Evolutionary conservation across 2,329 filamentous ascomycete genomes (phyloP).

Genomic region (Ceratocystis destructans): DNA sequence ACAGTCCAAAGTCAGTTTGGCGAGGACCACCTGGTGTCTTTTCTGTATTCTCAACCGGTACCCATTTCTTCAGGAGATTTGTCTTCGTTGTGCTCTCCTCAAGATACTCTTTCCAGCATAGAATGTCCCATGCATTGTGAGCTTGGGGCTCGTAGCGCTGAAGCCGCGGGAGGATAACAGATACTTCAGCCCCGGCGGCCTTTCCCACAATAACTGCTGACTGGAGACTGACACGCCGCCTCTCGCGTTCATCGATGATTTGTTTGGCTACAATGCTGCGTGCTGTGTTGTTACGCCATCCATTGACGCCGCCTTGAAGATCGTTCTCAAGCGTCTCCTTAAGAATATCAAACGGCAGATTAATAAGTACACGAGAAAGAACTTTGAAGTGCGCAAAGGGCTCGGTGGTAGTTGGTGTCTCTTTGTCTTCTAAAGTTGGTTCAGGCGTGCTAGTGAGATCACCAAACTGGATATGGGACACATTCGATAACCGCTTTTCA

Average conservation of each 20-base stretch:
- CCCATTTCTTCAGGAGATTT: conserved; percentile 12
- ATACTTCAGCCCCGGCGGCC: conserved; percentile 27
- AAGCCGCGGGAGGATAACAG: conserved; percentile 28
- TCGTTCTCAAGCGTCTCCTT: conserved; percentile 48
- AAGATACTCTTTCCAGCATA: conserved; percentile 38
- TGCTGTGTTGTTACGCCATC: conserved; percentile 36
- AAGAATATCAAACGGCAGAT: conserved; percentile 53
- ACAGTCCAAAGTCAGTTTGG: conserved; percentile 15
- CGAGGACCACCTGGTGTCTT: not conserved
- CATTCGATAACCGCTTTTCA: conserved; percentile 27
- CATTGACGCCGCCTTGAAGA: conserved; percentile 38
- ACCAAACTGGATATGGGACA: conserved; percentile 55
- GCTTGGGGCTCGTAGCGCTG: conserved; percentile 29
- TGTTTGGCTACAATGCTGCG: conserved; percentile 36
- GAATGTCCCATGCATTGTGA: conserved; percentile 32
- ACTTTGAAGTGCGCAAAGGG: conserved; percentile 31
- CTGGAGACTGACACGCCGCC: conserved; percentile 35
- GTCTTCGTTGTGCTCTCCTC: conserved; percentile 12
- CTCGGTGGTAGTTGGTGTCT: conserved; percentile 16
- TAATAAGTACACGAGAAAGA: conserved; percentile 54
- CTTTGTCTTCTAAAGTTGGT: not conserved
- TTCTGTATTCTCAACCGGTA: conserved; percentile 11
- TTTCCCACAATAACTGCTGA: conserved; percentile 30
- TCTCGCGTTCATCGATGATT: conserved; percentile 45
- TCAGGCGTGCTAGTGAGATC: conserved; percentile 36